Evolutionary conservation across 2,329 filamentous ascomycete genomes (phyloP), one percentile per base, ranked within the genome.

Genomic region (Neonectria sp.): DNA sequence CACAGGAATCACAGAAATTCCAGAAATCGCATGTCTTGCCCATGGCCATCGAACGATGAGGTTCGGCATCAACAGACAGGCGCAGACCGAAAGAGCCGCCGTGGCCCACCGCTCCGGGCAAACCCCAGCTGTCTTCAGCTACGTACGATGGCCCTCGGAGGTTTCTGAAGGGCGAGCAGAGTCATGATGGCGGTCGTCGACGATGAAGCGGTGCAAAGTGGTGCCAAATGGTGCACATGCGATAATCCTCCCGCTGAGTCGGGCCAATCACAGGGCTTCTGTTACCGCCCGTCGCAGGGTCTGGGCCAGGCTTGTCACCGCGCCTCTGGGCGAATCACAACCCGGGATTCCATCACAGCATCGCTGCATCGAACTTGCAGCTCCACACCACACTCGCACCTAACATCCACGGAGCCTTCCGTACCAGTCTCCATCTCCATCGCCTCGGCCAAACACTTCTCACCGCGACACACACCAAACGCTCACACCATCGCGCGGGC

Each of bases 281-380:
- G 58, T 76, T 76, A 52, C 74, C 74, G 74, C 74, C 74, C 71
- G 69, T 31, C 63, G 27, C 48, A 60, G 43, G 65, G 64, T 35
- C 35, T 51, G 51, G 40, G 49, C 65, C 64, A 71, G 63, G 66
- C 63, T 62, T 60, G 51, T 68, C 71, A 67, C 67, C 46, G 71
- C 62, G 65, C 62, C 69, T 68, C 67, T 63, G 31, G 25, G 21
- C 74, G 63, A 76, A 76, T 76, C 63, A 76, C 52, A 62, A 35
- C 15, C 37, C 46, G 43, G 55, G 51, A 64, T 61, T 58, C 63
- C 68, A 71, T 67, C 68, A 72, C 70, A 48, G 56, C 45, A 63
- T 65, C 60, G 63, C 70, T 40, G 56, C 45, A 60, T 65, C 60
- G 63, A 60, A 51, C 73, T 67, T 71, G 66, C 37, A 62, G 64